Conservation (phyloP, 371 early-diverging fungal genomes). For the Parasitella parasitica region DNA sequence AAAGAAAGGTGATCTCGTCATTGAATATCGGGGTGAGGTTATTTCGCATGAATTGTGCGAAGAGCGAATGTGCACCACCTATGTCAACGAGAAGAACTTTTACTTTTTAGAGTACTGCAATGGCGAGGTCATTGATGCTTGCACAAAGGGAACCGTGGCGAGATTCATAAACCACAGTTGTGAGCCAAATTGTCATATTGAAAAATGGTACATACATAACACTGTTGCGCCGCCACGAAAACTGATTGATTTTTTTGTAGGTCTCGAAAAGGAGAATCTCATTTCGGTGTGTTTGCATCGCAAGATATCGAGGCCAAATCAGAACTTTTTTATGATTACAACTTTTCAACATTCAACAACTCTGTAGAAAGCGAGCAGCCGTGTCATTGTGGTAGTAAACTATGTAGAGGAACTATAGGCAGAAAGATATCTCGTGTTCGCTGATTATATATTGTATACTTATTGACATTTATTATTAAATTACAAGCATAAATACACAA, state of each 20-base stretch:
- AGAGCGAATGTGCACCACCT: constrained; percentile 73
- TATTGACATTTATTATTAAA: too few species aligned
- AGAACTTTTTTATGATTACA: constrained; percentile 89
- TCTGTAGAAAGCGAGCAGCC: constrained; percentile 60
- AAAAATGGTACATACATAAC: constrained; percentile 72
- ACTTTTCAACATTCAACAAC: constrained; percentile 66
- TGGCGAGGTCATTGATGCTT: constrained; percentile 56
- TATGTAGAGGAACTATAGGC: constrained; percentile 73
- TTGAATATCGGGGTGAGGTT: constrained; percentile 90
- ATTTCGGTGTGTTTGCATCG: constrained; percentile 78
- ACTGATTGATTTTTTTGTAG: constrained; percentile 23
- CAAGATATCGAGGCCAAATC: constrained; percentile 67
- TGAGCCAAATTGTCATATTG: constrained; percentile 91
- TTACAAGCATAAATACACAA: too few species aligned
- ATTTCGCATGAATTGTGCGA: constrained; percentile 68
- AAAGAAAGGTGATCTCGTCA: constrained; percentile 63
- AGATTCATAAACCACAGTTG: constrained; percentile 66
- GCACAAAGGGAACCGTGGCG: constrained; percentile 32
- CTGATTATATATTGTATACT: background rate
- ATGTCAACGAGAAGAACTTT: constrained; percentile 66
- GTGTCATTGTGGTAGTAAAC: constrained; percentile 72
- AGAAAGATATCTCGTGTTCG: constrained; percentile 17
- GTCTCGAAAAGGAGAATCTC: constrained; percentile 67
- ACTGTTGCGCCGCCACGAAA: background rate
- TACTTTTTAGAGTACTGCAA: constrained; percentile 81